These are phyloP conservation scores for Tieghemiomyces parasiticus DNA, from an alignment of 192 early-diverging fungal genomes.

Conservation along the genomic window DNA sequence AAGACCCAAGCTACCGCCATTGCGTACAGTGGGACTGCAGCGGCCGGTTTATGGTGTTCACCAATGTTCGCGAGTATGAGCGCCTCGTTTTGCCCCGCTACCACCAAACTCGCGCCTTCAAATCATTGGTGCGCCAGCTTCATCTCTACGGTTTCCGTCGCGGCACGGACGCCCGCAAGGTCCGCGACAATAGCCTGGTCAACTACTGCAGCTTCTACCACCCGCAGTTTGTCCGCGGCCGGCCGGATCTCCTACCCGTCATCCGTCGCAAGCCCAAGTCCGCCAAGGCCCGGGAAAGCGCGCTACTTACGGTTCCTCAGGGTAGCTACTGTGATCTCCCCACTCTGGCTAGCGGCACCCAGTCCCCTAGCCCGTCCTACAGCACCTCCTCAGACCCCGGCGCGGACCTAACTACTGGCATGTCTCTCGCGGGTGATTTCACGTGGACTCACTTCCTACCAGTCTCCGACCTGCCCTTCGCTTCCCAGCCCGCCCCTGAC, in stretches of 20 bases:
- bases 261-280: conserved; percentile 12
- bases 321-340: too few species aligned
- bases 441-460: too few species aligned
- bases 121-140: conserved; percentile 11
- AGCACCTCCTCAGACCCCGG: too few species aligned
- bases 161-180: conserved; percentile 10
- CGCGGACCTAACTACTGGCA: too few species aligned
- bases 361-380: too few species aligned
- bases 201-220: conserved; percentile 12
- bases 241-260: neutral
- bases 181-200: conserved; percentile 6
- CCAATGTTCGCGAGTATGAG: conserved; percentile 9
- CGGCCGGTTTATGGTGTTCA: conserved; percentile 9
- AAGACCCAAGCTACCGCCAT: conserved; percentile 3
- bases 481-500: too few species aligned
- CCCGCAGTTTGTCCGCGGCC: conserved; percentile 9
- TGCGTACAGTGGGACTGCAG: conserved; percentile 9
- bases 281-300: neutral
- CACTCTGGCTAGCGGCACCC: too few species aligned
- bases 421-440: too few species aligned
- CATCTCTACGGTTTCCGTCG: conserved; percentile 11
- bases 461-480: too few species aligned
- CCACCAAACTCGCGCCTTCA: conserved; percentile 10
- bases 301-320: too few species aligned
- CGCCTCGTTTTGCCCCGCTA: conserved; percentile 9